phyloP scores from a whole-genome alignment of 176 grass and related monocot genomes.

The Microstegium vimineum region DNA sequence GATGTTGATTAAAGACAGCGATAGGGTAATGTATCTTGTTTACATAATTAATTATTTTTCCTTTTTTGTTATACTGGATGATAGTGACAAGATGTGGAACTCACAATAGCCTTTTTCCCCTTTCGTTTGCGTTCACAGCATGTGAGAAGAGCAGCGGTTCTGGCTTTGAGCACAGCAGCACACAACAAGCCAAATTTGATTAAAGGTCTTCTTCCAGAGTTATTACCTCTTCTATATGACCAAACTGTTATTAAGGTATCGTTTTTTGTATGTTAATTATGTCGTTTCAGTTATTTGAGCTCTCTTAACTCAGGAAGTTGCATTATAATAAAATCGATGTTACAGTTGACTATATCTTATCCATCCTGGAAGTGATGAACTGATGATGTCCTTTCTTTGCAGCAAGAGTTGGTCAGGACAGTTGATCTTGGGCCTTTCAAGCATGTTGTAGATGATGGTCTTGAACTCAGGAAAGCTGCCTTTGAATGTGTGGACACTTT shows the following conservation, averaged over 20 bases:
- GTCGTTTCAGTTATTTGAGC: not conserved
- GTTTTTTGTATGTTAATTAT: not conserved
- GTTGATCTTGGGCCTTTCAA: constrained; percentile 95
- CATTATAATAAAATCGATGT: not conserved
- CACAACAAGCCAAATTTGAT: constrained; percentile 95
- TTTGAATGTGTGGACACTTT: constrained; percentile 93
- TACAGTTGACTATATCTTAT: not conserved
- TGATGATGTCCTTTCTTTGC: constrained; percentile 27
- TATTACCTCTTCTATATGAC: constrained; percentile 85
- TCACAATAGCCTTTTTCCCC: not conserved
- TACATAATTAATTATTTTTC: not conserved
- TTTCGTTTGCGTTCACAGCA: constrained; percentile 51
- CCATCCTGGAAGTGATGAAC: constrained; percentile 1
- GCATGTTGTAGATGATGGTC: constrained; percentile 86
- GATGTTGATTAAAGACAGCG: constrained; percentile 85
- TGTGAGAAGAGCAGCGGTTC: constrained; percentile 82
- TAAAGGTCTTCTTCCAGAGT: constrained; percentile 79
- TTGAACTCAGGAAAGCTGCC: constrained; percentile 89
- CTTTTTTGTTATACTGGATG: not conserved
- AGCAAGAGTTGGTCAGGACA: constrained; percentile 86
- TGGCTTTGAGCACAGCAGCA: constrained; percentile 84
- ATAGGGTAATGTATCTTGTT: constrained; percentile 53
- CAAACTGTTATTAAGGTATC: constrained; percentile 92
- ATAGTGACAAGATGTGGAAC: not conserved
- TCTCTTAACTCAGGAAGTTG: not conserved